Evolutionary conservation across 2,329 filamentous ascomycete species (phyloP).

Genomic region (Chalaropsis thielavioides): DNA sequence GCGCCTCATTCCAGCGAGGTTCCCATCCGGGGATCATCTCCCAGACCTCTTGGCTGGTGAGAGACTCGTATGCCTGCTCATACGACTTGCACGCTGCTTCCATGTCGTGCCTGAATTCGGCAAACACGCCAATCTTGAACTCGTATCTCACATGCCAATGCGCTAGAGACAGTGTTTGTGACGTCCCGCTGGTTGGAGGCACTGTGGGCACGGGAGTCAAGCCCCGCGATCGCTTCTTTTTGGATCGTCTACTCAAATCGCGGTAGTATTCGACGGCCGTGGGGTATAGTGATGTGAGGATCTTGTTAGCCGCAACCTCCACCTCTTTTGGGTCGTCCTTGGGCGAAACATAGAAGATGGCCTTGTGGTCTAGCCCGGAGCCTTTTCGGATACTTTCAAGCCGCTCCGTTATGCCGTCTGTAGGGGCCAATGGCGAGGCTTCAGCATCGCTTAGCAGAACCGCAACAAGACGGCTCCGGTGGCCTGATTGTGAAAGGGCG

Average conservation of each 20-base stretch:
- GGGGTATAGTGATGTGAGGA: constrained; percentile 59
- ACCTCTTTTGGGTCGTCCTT: constrained; percentile 58
- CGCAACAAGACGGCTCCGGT: constrained; percentile 63
- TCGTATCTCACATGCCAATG: constrained; percentile 94
- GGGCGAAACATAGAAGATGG: constrained; percentile 70
- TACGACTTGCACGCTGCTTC: constrained; percentile 76
- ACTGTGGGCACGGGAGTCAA: constrained; percentile 66
- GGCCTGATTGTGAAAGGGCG: constrained; percentile 52
- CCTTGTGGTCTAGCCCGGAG: constrained; percentile 68
- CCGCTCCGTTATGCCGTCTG: constrained; percentile 54
- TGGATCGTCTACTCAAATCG: constrained; percentile 80
- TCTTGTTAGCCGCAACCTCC: constrained; percentile 55
- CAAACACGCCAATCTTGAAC: constrained; percentile 80
- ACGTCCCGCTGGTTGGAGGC: constrained; percentile 69
- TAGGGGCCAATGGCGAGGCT: constrained; percentile 22
- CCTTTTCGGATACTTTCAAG: constrained; percentile 64
- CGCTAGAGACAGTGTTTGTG: constrained; percentile 66
- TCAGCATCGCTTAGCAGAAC: constrained; percentile 62
- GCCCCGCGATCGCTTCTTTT: constrained; percentile 73
- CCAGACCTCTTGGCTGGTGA: constrained; percentile 71
- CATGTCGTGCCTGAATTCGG: constrained; percentile 87
- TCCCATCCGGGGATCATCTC: constrained; percentile 85
- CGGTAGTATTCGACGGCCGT: constrained; percentile 79
- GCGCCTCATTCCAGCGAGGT: constrained; percentile 80
- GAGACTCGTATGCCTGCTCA: constrained; percentile 68